phyloP scores from a whole-genome alignment of 305 asterid species.

The Fraxinus xanthoxyloides region DNA sequence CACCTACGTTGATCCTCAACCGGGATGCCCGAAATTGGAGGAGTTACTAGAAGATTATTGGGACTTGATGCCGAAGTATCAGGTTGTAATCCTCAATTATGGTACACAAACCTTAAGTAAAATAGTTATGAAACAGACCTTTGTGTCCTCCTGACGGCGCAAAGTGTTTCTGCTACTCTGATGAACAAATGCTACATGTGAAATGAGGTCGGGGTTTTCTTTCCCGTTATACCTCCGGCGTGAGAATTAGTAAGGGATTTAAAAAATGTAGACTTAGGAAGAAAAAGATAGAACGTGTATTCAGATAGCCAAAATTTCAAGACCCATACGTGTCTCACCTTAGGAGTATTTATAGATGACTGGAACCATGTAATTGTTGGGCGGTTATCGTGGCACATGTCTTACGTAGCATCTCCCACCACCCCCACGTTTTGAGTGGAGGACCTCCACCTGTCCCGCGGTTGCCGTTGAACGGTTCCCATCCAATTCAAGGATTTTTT shows the following conservation, averaged over 20 bases:
- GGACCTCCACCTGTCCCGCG: not conserved
- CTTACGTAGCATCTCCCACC: not conserved
- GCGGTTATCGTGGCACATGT: too few relatives aligned
- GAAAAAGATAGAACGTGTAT: not conserved
- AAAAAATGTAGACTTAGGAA: not conserved
- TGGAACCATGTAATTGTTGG: not conserved
- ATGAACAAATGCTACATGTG: not conserved
- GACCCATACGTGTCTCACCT: not conserved
- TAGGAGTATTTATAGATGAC: not conserved
- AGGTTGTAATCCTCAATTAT: conserved; percentile 40
- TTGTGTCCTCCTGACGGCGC: not conserved
- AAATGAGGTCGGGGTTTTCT: not conserved
- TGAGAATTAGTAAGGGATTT: not conserved
- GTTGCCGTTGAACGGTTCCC: not conserved
- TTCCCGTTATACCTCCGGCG: not conserved
- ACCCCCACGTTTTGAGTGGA: not conserved
- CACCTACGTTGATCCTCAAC: conserved; percentile 83
- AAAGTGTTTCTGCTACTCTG: not conserved
- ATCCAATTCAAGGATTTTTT: not conserved
- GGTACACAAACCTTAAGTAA: not conserved
- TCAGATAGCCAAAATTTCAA: not conserved
- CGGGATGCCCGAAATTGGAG: conserved; percentile 75
- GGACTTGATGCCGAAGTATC: conserved; percentile 96
- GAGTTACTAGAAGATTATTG: conserved; percentile 91
- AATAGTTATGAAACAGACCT: not conserved